phyloP scores from a whole-genome alignment of 148 eudicot genomes.

The Oxyria digyna region DNA sequence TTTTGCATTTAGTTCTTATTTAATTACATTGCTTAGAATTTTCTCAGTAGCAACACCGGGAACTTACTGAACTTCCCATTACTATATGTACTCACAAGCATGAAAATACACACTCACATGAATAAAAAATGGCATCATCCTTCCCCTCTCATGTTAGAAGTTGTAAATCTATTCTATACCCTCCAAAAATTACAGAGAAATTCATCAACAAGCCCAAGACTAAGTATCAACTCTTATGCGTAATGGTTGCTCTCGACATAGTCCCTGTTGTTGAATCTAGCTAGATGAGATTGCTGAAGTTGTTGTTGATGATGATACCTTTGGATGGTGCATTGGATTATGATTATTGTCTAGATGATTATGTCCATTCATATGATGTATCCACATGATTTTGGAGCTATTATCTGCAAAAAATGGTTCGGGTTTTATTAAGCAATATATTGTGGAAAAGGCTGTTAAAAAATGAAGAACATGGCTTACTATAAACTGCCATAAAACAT shows the following conservation, averaged over 20 bases:
- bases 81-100: too few relatives aligned
- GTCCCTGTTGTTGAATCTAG: not conserved
- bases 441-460: not conserved
- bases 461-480: constrained; percentile 11
- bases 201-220: not conserved
- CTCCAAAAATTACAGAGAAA: too few relatives aligned
- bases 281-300: not conserved
- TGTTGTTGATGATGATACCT: constrained; percentile 19
- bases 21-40: too few relatives aligned
- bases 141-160: too few relatives aligned
- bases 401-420: constrained; percentile 25
- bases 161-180: too few relatives aligned
- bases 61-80: too few relatives aligned
- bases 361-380: constrained; percentile 59
- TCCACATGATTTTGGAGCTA: constrained; percentile 45
- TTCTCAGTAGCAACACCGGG: too few relatives aligned
- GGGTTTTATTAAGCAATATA: not conserved
- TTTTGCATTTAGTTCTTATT: too few relatives aligned
- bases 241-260: not conserved
- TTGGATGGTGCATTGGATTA: constrained; percentile 34
- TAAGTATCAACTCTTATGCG: not conserved
- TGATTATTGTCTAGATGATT: constrained; percentile 30
- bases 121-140: too few relatives aligned
- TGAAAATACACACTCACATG: too few relatives aligned
- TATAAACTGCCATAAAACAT: not conserved